These are phyloP conservation scores for Solanum etuberosum DNA, from an alignment of 257 asterid species.

Conservation along the genomic window DNA sequence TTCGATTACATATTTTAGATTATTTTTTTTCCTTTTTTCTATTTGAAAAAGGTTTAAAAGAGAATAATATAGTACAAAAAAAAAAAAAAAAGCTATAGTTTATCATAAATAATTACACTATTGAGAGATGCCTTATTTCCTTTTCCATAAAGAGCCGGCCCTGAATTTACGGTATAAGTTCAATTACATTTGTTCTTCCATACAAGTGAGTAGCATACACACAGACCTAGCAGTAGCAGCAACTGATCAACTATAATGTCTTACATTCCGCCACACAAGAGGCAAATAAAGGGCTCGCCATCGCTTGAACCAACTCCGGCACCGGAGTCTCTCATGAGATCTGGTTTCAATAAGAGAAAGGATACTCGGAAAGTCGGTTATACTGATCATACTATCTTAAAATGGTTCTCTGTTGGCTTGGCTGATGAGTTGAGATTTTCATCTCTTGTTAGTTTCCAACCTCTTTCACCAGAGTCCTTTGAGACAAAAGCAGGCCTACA, in stretches of 20 bases:
- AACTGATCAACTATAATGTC: neutral
- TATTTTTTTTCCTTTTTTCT: too few relatives aligned
- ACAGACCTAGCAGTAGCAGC: too few relatives aligned
- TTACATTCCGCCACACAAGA: neutral
- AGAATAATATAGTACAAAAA: too few relatives aligned
- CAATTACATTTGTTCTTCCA: too few relatives aligned
- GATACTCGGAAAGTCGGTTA: neutral
- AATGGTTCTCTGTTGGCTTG: neutral
- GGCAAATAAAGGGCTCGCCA: slow-evolving; percentile 1
- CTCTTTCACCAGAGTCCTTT: neutral
- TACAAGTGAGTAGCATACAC: too few relatives aligned
- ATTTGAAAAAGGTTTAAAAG: too few relatives aligned
- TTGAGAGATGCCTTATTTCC: too few relatives aligned
- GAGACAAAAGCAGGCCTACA: neutral
- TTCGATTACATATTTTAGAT: too few relatives aligned
- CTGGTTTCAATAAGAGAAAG: neutral
- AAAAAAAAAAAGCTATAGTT: too few relatives aligned
- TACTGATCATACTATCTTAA: neutral
- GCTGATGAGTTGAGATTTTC: slow-evolving; percentile 10
- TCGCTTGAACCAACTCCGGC: slow-evolving; percentile 14
- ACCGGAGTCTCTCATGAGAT: neutral
- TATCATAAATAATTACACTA: too few relatives aligned
- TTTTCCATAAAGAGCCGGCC: too few relatives aligned
- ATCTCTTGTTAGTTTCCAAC: neutral
- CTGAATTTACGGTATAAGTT: too few relatives aligned